phyloP scores from a whole-genome alignment of 371 early-diverging fungal species.

The Apophysomyces trapeziformis region DNA sequence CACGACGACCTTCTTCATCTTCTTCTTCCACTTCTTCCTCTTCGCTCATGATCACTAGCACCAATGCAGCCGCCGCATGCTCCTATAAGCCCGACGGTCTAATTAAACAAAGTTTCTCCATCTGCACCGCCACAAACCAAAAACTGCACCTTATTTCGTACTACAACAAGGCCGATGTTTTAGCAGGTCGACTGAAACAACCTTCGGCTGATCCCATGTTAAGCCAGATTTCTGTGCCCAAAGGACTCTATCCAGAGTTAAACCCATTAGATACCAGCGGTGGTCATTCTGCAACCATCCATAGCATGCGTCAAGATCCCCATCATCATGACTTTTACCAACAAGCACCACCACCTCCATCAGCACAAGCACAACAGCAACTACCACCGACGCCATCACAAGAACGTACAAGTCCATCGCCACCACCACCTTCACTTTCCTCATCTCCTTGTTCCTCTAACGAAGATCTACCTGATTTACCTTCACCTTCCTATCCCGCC shows the following conservation, averaged over 20 bases:
- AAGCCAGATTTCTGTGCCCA: slow-evolving; percentile 56
- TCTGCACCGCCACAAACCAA: slow-evolving; percentile 77
- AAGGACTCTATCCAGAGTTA: slow-evolving; percentile 68
- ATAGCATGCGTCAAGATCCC: slow-evolving; percentile 36
- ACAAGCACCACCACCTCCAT: neutral
- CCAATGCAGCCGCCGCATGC: slow-evolving; percentile 47
- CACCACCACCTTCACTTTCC: slow-evolving; percentile 45
- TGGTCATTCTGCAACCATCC: slow-evolving; percentile 51
- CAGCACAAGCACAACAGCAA: too few species aligned
- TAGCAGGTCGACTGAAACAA: slow-evolving; percentile 53
- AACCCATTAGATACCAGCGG: slow-evolving; percentile 54
- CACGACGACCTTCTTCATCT: slow-evolving; percentile 35
- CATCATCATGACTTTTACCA: slow-evolving; percentile 18
- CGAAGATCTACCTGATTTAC: slow-evolving; percentile 27
- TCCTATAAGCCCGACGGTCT: slow-evolving; percentile 62
- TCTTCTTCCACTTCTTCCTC: slow-evolving; percentile 17
- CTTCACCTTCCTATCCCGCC: slow-evolving; percentile 20
- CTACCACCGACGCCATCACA: neutral
- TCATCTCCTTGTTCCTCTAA: slow-evolving; percentile 38
- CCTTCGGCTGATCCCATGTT: slow-evolving; percentile 60
- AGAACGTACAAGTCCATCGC: slow-evolving; percentile 20
- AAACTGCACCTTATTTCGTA: slow-evolving; percentile 89
- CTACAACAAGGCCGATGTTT: slow-evolving; percentile 77
- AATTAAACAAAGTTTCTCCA: slow-evolving; percentile 66
- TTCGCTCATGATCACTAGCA: slow-evolving; percentile 25